Conservation (phyloP, 1,284 basidiomycete species). For the Boletus smithii region DNA sequence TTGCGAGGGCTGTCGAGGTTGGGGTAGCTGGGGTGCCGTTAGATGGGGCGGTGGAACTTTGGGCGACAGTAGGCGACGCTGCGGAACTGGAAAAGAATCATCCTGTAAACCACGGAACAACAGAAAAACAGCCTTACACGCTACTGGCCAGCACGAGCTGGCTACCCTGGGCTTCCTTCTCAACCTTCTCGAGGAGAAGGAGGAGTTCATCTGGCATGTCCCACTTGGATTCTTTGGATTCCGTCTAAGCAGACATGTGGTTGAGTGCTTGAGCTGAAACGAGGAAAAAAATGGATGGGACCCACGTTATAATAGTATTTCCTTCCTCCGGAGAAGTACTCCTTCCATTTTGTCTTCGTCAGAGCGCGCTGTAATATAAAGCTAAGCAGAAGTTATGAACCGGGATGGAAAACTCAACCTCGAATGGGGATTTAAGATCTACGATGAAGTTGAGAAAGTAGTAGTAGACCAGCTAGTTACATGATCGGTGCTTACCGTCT, state of each 20-base stretch:
- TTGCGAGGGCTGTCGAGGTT: conserved; percentile 26
- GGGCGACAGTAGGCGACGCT: conserved; percentile 11
- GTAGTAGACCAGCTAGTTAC: not conserved
- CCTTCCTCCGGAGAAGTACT: conserved; percentile 84
- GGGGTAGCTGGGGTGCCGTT: conserved; percentile 11
- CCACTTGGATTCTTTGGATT: conserved; percentile 91
- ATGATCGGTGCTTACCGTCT: conserved; percentile 52
- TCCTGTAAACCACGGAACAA: not conserved
- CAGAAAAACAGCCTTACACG: conserved; percentile 21
- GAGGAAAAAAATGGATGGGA: conserved; percentile 7
- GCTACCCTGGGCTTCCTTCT: conserved; percentile 57
- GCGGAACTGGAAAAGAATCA: conserved; percentile 15
- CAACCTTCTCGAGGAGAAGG: conserved; percentile 77
- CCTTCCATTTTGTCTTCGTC: conserved; percentile 86
- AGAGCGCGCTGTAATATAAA: conserved; percentile 66
- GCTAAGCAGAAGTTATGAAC: conserved; percentile 7
- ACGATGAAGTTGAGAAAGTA: conserved; percentile 12
- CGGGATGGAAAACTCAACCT: conserved; percentile 46
- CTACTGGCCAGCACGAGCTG: conserved; percentile 34
- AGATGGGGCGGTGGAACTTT: conserved; percentile 6
- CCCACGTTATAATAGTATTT: conserved; percentile 91
- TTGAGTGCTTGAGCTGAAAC: not conserved
- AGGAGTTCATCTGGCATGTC: conserved; percentile 88
- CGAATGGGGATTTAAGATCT: conserved; percentile 84
- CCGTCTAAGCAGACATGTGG: conserved; percentile 48